These are phyloP conservation scores for Mycosarcoma maydis DNA, from an alignment of 1,284 basidiomycete species.

Conservation along the genomic window DNA sequence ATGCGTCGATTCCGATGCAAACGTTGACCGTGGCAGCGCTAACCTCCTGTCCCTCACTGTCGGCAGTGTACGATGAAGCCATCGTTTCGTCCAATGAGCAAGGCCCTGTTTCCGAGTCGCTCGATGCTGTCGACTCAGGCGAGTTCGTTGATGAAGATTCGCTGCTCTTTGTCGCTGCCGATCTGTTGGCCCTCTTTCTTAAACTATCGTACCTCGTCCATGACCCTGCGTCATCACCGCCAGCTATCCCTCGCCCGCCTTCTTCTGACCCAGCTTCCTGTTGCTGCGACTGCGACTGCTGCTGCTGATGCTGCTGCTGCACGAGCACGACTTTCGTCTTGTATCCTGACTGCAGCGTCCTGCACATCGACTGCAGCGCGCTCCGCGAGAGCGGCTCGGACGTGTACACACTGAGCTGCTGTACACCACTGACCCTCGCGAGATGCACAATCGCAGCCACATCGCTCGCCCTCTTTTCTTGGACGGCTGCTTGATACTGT, in stretches of 20 bases:
- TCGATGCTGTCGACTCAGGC: constrained; percentile 19
- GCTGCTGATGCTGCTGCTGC: too few relatives aligned
- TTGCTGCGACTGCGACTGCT: too few relatives aligned
- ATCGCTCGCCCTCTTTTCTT: constrained; percentile 22
- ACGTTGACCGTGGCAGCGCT: constrained; percentile 8
- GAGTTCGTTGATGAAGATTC: constrained; percentile 8
- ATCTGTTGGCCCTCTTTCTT: constrained; percentile 2
- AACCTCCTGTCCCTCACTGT: constrained; percentile 4
- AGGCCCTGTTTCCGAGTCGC: constrained; percentile 31
- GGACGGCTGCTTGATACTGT: constrained; percentile 8
- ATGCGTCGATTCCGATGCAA: constrained; percentile 1
- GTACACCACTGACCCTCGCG: constrained; percentile 21
- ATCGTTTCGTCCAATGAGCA: constrained; percentile 37
- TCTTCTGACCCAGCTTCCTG: neutral
- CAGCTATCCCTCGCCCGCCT: too few relatives aligned
- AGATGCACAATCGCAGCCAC: constrained; percentile 25
- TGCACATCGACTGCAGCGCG: constrained; percentile 6
- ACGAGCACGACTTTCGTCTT: constrained; percentile 17
- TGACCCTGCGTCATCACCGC: neutral
- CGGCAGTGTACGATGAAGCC: constrained; percentile 39
- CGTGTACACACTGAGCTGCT: constrained; percentile 25
- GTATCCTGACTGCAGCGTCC: constrained; percentile 9
- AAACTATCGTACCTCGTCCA: constrained; percentile 19
- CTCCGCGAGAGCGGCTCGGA: neutral
- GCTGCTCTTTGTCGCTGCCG: neutral